Evolutionary conservation across 306 rosid species (phyloP).

Genomic region (Dalbergia cochinchinensis): DNA sequence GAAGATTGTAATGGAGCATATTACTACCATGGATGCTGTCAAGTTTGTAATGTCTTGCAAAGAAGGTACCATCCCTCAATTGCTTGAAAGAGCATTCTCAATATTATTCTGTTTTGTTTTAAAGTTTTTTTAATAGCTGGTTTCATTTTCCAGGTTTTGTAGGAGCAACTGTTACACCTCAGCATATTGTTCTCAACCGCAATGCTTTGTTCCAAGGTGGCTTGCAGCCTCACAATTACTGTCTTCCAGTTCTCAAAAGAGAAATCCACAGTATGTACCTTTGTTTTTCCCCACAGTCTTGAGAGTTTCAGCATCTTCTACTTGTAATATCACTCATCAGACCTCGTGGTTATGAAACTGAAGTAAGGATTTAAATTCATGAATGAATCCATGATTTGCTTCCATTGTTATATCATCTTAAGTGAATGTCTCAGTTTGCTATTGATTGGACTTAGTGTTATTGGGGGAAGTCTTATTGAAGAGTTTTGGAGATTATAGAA

Average conservation of each 20-base stretch:
- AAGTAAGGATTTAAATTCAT: background rate
- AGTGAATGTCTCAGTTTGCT: conserved; percentile 11
- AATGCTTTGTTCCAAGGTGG: conserved; percentile 94
- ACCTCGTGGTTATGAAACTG: conserved; percentile 28
- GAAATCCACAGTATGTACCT: conserved; percentile 78
- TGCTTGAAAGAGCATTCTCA: conserved; percentile 1
- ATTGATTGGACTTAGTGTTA: conserved; percentile 26
- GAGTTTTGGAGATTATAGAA: conserved; percentile 14
- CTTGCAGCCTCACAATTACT: conserved; percentile 91
- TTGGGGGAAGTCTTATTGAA: conserved; percentile 19
- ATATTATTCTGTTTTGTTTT: conserved; percentile 12
- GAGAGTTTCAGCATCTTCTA: conserved; percentile 22
- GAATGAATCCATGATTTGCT: conserved; percentile 6
- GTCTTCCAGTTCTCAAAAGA: conserved; percentile 81
- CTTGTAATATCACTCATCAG: conserved; percentile 3
- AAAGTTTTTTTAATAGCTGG: conserved; percentile 25
- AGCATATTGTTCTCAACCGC: conserved; percentile 86
- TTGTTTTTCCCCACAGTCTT: conserved; percentile 10
- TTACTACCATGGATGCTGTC: conserved; percentile 88
- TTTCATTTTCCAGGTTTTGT: conserved; percentile 60
- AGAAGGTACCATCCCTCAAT: conserved; percentile 60
- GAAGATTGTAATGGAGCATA: conserved; percentile 94
- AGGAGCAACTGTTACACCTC: conserved; percentile 93
- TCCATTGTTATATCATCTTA: background rate
- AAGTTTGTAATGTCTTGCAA: conserved; percentile 75